Conservation (phyloP, 1,284 basidiomycete species). For the Ceratobasidium sp. region DNA sequence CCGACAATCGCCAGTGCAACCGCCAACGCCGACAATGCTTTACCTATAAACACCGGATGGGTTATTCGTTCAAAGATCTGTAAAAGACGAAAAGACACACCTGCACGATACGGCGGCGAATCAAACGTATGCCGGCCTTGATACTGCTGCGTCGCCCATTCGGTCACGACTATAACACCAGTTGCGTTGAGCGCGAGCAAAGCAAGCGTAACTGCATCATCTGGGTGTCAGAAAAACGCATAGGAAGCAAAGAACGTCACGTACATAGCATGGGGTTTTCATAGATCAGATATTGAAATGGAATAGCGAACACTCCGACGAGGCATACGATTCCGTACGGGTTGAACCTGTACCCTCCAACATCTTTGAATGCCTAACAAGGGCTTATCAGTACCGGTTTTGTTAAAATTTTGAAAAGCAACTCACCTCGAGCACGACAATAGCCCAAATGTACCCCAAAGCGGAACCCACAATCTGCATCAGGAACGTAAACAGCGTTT, state of each 20-base stretch:
- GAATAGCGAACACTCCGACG: conserved; percentile 52
- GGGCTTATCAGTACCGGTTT: background rate
- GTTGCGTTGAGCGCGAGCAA: conserved; percentile 55
- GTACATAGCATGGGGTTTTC: conserved; percentile 52
- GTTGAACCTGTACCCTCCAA: conserved; percentile 58
- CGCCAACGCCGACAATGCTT: conserved; percentile 53
- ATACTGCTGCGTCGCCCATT: conserved; percentile 54
- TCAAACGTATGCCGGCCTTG: conserved; percentile 52
- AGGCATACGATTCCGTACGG: conserved; percentile 55
- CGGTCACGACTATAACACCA: conserved; percentile 54
- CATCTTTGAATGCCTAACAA: conserved; percentile 55
- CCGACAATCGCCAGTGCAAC: conserved; percentile 56
- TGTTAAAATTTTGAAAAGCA: background rate
- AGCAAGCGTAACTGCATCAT: conserved; percentile 50
- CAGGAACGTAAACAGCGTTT: conserved; percentile 56
- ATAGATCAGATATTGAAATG: conserved; percentile 55
- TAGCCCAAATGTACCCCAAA: conserved; percentile 50
- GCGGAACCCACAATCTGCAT: conserved; percentile 54
- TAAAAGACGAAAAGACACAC: conserved; percentile 48
- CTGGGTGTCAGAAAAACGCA: background rate
- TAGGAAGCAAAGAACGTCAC: conserved; percentile 1
- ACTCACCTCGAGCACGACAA: conserved; percentile 52
- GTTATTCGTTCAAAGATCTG: background rate
- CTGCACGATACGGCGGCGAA: conserved; percentile 53
- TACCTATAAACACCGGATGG: conserved; percentile 31